A percentile compares a stretch with the other conserved stretches of the same genome.
Evolutionary conservation across 192 early-diverging fungal genomes (phyloP).

Genomic region (Helicostylum pulchrum): DNA sequence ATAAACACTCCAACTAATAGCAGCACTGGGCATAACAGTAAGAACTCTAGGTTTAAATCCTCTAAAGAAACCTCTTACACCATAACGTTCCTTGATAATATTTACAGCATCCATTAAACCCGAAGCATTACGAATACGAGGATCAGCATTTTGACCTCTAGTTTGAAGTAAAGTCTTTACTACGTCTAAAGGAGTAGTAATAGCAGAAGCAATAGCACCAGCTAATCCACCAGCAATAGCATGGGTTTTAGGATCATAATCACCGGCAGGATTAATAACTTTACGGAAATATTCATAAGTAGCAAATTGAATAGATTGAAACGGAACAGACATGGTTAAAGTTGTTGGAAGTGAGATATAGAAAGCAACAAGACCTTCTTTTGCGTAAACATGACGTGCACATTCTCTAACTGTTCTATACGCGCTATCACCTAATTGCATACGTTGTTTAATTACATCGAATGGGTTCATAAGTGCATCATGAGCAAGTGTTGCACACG

Average conservation of each 20-base stretch:
- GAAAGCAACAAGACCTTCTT: constrained; percentile 82
- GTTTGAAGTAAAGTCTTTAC: constrained; percentile 94
- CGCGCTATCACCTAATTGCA: constrained; percentile 80
- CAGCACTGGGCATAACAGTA: constrained; percentile 87
- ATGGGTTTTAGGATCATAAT: constrained; percentile 85
- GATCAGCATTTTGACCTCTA: constrained; percentile 69
- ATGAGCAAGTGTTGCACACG: constrained; percentile 79
- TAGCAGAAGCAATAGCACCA: constrained; percentile 79
- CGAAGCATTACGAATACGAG: constrained; percentile 62
- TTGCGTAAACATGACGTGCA: constrained; percentile 59
- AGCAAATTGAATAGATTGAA: constrained; percentile 91
- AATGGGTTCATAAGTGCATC: constrained; percentile 96
- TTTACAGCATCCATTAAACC: constrained; percentile 68
- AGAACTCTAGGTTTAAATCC: constrained; percentile 79
- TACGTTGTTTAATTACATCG: constrained; percentile 95
- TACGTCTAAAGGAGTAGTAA: constrained; percentile 91
- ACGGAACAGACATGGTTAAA: constrained; percentile 90
- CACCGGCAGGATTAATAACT: constrained; percentile 71
- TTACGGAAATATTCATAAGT: constrained; percentile 89
- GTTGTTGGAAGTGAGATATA: constrained; percentile 95
- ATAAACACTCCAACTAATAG: constrained; percentile 93
- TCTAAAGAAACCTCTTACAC: constrained; percentile 71
- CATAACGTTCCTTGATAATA: constrained; percentile 77
- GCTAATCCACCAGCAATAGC: constrained; percentile 82
- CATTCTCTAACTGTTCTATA: constrained; percentile 73